phyloP scores from a whole-genome alignment of 768 basidiomycete species.

The Tulasnella sp. region DNA sequence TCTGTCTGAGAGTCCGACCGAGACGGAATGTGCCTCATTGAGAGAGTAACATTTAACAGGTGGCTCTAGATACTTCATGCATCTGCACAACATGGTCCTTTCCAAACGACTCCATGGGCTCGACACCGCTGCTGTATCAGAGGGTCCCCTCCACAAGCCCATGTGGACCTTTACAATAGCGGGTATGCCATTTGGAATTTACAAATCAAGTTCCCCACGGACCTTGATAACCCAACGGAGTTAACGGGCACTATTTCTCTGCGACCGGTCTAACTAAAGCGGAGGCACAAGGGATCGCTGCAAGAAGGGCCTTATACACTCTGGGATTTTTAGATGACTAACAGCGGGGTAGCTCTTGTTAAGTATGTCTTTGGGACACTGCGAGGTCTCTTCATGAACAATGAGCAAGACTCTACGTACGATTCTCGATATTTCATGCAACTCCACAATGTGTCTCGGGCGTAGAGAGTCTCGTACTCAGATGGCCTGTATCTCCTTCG shows the following conservation, averaged over 20 bases:
- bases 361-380: neutral
- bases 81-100: neutral
- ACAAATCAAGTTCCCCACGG: neutral
- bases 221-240: too few species aligned
- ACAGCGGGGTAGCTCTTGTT: too few species aligned
- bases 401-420: neutral
- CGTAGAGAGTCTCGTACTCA: too few species aligned
- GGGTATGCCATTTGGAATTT: neutral
- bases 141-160: neutral
- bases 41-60: neutral
- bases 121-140: neutral
- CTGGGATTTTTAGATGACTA: too few species aligned
- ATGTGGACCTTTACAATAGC: neutral
- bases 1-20: neutral
- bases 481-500: neutral
- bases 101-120: neutral
- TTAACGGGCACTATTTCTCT: too few species aligned
- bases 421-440: neutral
- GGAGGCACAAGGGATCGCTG: too few species aligned
- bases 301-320: too few species aligned
- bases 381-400: neutral
- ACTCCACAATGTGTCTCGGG: neutral
- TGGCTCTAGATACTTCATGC: neutral
- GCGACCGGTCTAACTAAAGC: too few species aligned
- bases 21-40: neutral